Evolutionary conservation across 1,284 basidiomycete genomes (phyloP), one percentile per base, ranked within the genome.

Genomic region (Tilletiaria anomala): DNA sequence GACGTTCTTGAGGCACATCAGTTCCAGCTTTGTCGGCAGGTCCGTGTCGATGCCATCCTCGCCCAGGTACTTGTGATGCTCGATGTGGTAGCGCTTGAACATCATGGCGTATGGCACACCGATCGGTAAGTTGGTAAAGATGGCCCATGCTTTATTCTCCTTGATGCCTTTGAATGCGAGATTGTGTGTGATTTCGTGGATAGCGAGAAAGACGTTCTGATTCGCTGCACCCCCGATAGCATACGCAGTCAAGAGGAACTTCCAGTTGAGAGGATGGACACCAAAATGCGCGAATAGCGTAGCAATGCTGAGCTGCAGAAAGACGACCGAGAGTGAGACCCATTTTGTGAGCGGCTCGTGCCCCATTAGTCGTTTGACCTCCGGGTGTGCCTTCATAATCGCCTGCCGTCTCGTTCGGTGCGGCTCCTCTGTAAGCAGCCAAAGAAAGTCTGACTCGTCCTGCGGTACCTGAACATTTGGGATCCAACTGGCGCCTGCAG

Each of bases 141-240:
- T 80, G 0, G 93, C 87, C 22, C 93, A 73, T 4, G 78, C 61
- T 60, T 89, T 88, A 71, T 97, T 97, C 4, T 81, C 76, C 32
- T 72, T 72, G 36, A 96, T 78, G 20, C 81, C 75, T 52, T 76
- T 77, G 72, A 96, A 97, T 2, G 87, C 91, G 24, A 97, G 75
- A 65, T 96, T 96, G 70, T 97, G 91, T 2, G 89, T 94, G 54
- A 97, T 96, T 65, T 97, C 91, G 67, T 97, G 91, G 44, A 97
- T 93, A 18, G 91, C 87, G 29, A 97, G 75, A 70, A 97, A 97
- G 20, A 88, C 76, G 68, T 97, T 96, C 66, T 97, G 91, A 70
- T 96, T 97, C 14, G 83, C 81, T 0, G 89, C 94, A 3, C 86
- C 93, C 4, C 91, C 91, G 40, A 97, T 74, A 6, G 72, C 73